These are phyloP conservation scores for Ustilago trichophora DNA, from an alignment of 1,284 basidiomycete genomes.

Conservation along the genomic window DNA sequence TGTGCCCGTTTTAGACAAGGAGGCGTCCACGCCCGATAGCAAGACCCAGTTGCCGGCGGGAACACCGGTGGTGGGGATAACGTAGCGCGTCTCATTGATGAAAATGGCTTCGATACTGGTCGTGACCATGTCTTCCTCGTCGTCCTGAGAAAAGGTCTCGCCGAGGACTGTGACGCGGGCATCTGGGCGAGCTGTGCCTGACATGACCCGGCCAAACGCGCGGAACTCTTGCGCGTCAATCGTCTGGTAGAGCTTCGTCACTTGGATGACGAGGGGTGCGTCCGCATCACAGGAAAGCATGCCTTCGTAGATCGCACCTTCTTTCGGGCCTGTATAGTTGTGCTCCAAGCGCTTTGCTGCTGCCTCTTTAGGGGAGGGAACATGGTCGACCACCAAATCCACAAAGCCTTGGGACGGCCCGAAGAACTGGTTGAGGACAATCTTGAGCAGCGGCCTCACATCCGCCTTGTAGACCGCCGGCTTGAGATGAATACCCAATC, in stretches of 20 bases:
- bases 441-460: constrained; percentile 90
- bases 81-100: constrained; percentile 92
- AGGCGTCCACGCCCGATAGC: constrained; percentile 89
- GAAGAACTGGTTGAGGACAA: constrained; percentile 94
- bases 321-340: constrained; percentile 46
- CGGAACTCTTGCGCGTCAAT: constrained; percentile 94
- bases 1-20: constrained; percentile 94
- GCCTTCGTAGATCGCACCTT: constrained; percentile 70
- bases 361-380: constrained; percentile 82
- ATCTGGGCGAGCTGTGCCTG: constrained; percentile 85
- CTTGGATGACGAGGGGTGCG: constrained; percentile 89
- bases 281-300: constrained; percentile 85
- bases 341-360: constrained; percentile 76
- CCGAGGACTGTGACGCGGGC: constrained; percentile 93
- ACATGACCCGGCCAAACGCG: constrained; percentile 92
- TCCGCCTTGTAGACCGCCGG: constrained; percentile 98
- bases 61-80: constrained; percentile 84
- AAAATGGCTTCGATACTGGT: constrained; percentile 86
- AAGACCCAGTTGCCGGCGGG: constrained; percentile 92
- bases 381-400: constrained; percentile 87
- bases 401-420: constrained; percentile 83
- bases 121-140: constrained; percentile 96
- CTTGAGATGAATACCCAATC: constrained; percentile 86
- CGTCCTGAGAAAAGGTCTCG: constrained; percentile 94
- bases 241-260: constrained; percentile 93